Conservation (phyloP, 164 flowering plant genomes). For the Amborella trichopoda region DNA sequence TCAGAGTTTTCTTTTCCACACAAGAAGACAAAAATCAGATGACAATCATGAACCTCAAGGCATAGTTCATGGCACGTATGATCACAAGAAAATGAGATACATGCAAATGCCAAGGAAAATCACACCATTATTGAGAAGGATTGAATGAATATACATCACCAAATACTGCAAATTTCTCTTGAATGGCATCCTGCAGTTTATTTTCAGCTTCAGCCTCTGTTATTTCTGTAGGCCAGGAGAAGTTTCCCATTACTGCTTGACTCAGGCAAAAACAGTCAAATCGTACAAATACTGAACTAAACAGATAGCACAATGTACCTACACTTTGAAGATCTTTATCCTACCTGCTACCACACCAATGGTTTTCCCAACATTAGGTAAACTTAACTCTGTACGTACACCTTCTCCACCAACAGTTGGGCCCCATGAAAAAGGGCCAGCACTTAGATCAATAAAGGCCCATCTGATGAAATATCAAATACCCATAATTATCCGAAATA, state of each 20-base stretch:
- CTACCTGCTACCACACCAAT: constrained; percentile 92
- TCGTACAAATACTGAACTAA: not conserved
- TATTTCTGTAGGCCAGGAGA: constrained; percentile 45
- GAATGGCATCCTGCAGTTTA: constrained; percentile 87
- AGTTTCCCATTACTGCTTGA: not conserved
- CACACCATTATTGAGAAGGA: too few species aligned
- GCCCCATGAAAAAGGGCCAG: constrained; percentile 99
- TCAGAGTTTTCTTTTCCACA: too few species aligned
- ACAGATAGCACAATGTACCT: too few species aligned
- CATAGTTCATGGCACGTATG: too few species aligned
- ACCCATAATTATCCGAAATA: not conserved
- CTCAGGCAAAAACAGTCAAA: not conserved
- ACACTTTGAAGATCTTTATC: too few species aligned
- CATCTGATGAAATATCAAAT: constrained; percentile 38
- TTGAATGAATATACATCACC: constrained; percentile 61
- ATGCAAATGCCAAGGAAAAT: too few species aligned
- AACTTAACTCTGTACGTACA: constrained; percentile 81
- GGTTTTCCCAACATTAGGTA: constrained; percentile 84
- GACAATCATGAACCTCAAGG: too few species aligned
- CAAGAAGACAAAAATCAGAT: too few species aligned
- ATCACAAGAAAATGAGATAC: too few species aligned
- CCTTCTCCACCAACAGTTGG: constrained; percentile 99
- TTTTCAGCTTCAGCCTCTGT: constrained; percentile 95
- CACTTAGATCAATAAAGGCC: constrained; percentile 94
- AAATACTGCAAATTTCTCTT: constrained; percentile 79